Percentiles rank a stretch among this genome's conserved stretches.
phyloP scores from a whole-genome alignment of 1,139 yeast genomes.

The Scheffersomyces segobiensis region DNA sequence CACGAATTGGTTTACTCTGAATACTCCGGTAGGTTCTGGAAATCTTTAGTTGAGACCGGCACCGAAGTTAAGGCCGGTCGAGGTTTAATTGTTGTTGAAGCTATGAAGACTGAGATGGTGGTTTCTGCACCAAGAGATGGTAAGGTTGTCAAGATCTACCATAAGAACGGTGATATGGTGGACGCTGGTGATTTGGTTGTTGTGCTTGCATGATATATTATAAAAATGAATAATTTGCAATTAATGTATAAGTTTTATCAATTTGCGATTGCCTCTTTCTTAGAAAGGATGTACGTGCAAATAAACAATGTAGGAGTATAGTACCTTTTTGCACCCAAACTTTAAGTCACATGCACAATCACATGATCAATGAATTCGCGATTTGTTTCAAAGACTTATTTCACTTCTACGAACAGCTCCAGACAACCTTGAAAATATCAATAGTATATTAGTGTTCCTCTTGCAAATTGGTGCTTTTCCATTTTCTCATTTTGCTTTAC shows the following conservation, averaged over 20 bases:
- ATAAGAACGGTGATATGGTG: conserved; percentile 90
- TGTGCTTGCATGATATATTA: conserved; percentile 46
- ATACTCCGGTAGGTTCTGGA: conserved; percentile 96
- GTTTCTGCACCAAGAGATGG: conserved; percentile 75
- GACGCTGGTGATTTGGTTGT: conserved; percentile 95
- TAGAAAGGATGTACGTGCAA: too few relatives aligned
- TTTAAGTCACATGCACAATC: background rate
- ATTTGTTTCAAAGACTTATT: background rate
- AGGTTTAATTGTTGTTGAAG: conserved; percentile 86
- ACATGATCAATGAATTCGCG: background rate
- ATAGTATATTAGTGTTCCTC: background rate
- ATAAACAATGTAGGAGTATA: background rate
- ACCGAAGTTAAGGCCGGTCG: conserved; percentile 73
- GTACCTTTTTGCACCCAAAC: background rate
- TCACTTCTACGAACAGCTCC: background rate
- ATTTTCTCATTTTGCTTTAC: too few relatives aligned
- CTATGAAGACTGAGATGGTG: conserved; percentile 98
- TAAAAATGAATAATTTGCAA: too few relatives aligned
- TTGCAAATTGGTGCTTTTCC: background rate
- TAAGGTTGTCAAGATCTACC: conserved; percentile 73
- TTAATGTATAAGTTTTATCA: background rate
- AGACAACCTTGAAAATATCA: background rate
- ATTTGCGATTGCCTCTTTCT: background rate
- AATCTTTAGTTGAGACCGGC: conserved; percentile 80
- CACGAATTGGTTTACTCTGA: conserved; percentile 89